Evolutionary conservation across 495 filamentous ascomycete genomes (phyloP).

Genomic region (Xylaria palmicola): DNA sequence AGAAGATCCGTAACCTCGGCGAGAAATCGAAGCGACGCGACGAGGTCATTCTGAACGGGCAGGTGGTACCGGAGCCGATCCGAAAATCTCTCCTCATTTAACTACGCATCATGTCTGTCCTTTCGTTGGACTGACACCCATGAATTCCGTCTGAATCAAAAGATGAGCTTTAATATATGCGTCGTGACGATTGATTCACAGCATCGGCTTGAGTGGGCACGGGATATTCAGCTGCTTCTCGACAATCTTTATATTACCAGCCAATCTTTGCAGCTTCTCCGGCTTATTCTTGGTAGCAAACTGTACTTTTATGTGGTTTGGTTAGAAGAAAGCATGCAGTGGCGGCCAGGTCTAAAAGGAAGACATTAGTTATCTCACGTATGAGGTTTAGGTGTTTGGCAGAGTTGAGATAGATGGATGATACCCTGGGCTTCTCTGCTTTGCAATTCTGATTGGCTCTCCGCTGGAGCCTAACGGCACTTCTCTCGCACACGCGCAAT

Average conservation of each 20-base stretch:
- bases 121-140: not conserved
- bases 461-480: too few relatives aligned
- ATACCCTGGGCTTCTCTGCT: slow-evolving; percentile 6
- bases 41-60: slow-evolving; percentile 23
- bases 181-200: too few relatives aligned
- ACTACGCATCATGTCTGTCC: not conserved
- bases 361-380: not conserved
- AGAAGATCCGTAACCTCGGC: slow-evolving; percentile 42
- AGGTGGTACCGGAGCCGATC: slow-evolving; percentile 32
- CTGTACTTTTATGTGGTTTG: not conserved
- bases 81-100: slow-evolving; percentile 37
- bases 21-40: slow-evolving; percentile 28
- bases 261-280: not conserved
- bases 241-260: too few relatives aligned
- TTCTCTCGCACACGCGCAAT: too few relatives aligned
- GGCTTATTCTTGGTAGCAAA: not conserved
- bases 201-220: too few relatives aligned
- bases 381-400: not conserved
- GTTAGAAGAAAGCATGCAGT: not conserved
- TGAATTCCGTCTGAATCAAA: not conserved
- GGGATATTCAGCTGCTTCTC: too few relatives aligned
- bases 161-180: not conserved
- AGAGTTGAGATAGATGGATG: slow-evolving; percentile 6
- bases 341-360: not conserved
- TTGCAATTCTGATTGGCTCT: too few relatives aligned